phyloP scores from a whole-genome alignment of 805 yeast species.

The Candida schatavii region DNA sequence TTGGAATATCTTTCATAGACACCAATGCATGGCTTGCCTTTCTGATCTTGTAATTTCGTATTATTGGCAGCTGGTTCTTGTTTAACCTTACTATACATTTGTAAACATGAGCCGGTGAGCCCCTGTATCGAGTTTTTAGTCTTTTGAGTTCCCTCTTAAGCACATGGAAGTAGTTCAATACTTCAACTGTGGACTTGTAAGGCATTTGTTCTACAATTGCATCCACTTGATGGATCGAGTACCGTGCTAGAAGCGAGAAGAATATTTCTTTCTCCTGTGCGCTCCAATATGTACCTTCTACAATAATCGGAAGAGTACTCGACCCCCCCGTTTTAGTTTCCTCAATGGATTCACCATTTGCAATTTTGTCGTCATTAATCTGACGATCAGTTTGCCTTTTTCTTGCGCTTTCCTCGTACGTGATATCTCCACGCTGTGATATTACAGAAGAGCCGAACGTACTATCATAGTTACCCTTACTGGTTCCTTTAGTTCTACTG shows the following conservation, averaged over 20 bases:
- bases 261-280: constrained; percentile 48
- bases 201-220: constrained; percentile 36
- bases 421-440: neutral
- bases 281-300: constrained; percentile 43
- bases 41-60: constrained; percentile 8
- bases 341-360: neutral
- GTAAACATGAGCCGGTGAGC: constrained; percentile 1
- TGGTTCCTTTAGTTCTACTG: neutral
- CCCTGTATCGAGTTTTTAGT: constrained; percentile 16
- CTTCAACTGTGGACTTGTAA: constrained; percentile 42
- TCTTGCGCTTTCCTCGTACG: neutral
- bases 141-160: constrained; percentile 26
- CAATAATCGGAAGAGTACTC: neutral
- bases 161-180: constrained; percentile 42
- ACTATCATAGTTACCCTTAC: neutral
- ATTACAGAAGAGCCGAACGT: neutral
- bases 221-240: constrained; percentile 47
- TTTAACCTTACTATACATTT: constrained; percentile 2
- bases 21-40: constrained; percentile 19
- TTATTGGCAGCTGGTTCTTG: neutral
- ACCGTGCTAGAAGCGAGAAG: constrained; percentile 47
- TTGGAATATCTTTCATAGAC: constrained; percentile 47
- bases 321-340: neutral
- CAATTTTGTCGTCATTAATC: neutral
- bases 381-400: neutral